Conservation (phyloP, 148 eudicot genomes). For the Rhododendron vialii region DNA sequence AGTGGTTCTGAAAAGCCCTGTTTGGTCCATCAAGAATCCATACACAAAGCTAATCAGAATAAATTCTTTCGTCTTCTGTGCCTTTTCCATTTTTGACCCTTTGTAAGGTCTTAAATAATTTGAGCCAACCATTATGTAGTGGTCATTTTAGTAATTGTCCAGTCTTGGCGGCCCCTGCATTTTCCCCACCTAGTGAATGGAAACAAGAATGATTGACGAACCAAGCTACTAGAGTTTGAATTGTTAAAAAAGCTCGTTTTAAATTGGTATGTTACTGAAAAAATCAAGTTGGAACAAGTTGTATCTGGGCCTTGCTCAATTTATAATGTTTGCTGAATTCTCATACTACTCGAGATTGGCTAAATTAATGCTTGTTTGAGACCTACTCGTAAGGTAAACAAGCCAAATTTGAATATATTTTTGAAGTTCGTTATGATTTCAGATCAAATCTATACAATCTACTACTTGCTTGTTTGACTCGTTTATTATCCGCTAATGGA, state of each 20-base stretch:
- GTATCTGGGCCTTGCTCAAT: too few species aligned
- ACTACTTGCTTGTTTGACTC: not conserved
- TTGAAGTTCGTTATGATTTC: not conserved
- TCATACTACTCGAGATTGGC: not conserved
- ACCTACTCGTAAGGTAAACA: not conserved
- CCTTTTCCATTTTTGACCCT: not conserved
- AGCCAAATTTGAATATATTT: not conserved
- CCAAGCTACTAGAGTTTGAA: too few species aligned
- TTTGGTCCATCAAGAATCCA: constrained; percentile 18
- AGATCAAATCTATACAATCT: not conserved
- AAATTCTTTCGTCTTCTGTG: not conserved
- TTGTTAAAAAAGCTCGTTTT: too few species aligned
- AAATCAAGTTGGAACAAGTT: too few species aligned
- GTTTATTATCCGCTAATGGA: not conserved
- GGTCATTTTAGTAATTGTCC: not conserved
- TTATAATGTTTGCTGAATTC: not conserved
- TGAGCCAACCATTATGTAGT: too few species aligned
- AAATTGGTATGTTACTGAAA: too few species aligned
- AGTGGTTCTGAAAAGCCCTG: constrained; percentile 14
- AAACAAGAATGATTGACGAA: too few species aligned
- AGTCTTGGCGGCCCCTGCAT: too few species aligned
- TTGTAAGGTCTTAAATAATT: not conserved
- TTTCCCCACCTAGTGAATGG: too few species aligned
- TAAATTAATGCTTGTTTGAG: not conserved
- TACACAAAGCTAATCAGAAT: not conserved